Base-by-base conservation (phyloP, 805 yeast species). In the Ogataea thermomethanolica region DNA sequence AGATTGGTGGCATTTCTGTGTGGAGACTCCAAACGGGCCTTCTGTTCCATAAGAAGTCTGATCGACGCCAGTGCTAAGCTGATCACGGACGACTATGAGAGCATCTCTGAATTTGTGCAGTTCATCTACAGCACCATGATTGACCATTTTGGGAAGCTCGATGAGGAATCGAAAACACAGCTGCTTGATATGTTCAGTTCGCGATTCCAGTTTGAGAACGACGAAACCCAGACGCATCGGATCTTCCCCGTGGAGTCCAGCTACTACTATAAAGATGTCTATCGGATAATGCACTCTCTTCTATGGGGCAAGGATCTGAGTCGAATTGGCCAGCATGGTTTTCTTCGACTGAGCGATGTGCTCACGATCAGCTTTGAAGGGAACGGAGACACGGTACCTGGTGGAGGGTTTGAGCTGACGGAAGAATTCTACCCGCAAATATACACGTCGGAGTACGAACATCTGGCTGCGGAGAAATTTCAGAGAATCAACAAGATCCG, bases 341-440 rank as follows among this genome's bases (percentile, higher is more conserved):
- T 67, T 13, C 33, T 41, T 4, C 43, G 49, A 3, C 32, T 67
- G 17, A 56, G 68, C 22, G 70, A 65, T 45, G 36, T 67, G 3
- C 32, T 69, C n/a, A 53, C 69, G 0, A 44, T 70, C 12, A 40
- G 61, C 7, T 52, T 67, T 31, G 62, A 60, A 12, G 45, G 56
- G 2, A 54, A 55, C 13, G 62, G 61, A 3, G 59, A 58, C 9
- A 48, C 46, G 3, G 43, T 54, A n/a, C 50, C 57, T 8, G 50
- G 51, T 1, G 49, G 51, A 1, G 65, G 65, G 0, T 49, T 67
- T 29, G 47, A 51, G 8, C 22, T 69, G 11, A 49, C 53, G 2
- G 62, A 61, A 15, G 37, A 38, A 13, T 59, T 68, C 32, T 69
- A 67, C 38, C 73, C 74, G 0, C 71, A 70, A 39, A 51, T 70